Percentiles rank a stretch among this genome's conserved stretches.
phyloP scores from a whole-genome alignment of 2,329 filamentous ascomycete species.

The Aphanocladium album region DNA sequence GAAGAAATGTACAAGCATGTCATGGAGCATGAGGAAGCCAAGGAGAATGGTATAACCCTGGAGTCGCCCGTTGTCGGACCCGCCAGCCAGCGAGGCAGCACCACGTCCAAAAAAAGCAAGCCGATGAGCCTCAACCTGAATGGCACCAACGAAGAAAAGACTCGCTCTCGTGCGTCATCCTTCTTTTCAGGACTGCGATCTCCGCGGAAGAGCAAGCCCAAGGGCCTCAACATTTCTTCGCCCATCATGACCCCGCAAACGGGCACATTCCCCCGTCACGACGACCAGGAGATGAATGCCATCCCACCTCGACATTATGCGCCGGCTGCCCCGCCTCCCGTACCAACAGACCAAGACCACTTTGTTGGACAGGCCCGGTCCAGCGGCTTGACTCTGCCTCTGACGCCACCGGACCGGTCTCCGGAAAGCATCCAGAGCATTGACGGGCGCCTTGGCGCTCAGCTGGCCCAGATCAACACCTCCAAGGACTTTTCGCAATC shows the following conservation, averaged over 20 bases:
- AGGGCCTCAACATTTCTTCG: slow-evolving; percentile 56
- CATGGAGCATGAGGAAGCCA: slow-evolving; percentile 78
- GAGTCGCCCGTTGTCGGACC: slow-evolving; percentile 32
- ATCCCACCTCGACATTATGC: slow-evolving; percentile 56
- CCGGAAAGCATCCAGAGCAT: slow-evolving; percentile 43
- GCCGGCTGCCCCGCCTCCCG: slow-evolving; percentile 51
- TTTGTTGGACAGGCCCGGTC: slow-evolving; percentile 22
- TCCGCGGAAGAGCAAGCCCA: slow-evolving; percentile 48
- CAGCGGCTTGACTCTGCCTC: slow-evolving; percentile 20
- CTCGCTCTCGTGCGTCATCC: slow-evolving; percentile 53
- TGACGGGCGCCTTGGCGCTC: slow-evolving; percentile 48
- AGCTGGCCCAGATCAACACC: slow-evolving; percentile 29
- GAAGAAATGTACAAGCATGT: slow-evolving; percentile 89
- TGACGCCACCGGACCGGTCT: slow-evolving; percentile 31
- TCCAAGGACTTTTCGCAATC: slow-evolving; percentile 34
- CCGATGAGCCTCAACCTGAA: slow-evolving; percentile 46
- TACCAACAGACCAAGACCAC: slow-evolving; percentile 44
- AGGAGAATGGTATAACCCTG: slow-evolving; percentile 49
- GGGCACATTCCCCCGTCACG: slow-evolving; percentile 51
- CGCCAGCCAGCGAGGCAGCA: slow-evolving; percentile 22
- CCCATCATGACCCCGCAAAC: slow-evolving; percentile 62
- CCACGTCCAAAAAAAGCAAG: slow-evolving; percentile 43
- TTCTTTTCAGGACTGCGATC: slow-evolving; percentile 58
- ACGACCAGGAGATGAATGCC: slow-evolving; percentile 51
- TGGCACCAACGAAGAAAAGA: slow-evolving; percentile 40